These are phyloP conservation scores for Solanum pimpinellifolium DNA, from an alignment of 257 asterid species.

Conservation along the genomic window DNA sequence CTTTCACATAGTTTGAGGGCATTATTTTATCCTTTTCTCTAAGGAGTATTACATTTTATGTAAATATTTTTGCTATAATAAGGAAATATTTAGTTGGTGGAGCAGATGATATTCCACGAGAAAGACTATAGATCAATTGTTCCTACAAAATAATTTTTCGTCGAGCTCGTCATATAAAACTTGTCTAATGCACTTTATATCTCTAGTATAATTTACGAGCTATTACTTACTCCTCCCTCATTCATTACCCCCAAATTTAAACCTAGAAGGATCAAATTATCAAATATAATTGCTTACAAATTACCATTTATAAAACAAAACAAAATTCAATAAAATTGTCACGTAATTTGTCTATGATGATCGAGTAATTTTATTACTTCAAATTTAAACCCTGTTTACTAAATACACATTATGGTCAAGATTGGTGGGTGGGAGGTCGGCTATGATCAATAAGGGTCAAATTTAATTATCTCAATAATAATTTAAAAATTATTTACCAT, in stretches of 20 bases:
- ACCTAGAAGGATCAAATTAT: not conserved
- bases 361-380: not conserved
- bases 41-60: no score
- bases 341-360: not conserved
- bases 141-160: not conserved
- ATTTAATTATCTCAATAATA: not conserved
- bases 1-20: no score
- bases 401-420: not conserved
- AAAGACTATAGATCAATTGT: not conserved
- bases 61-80: not conserved
- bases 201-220: not conserved
- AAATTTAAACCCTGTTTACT: not conserved
- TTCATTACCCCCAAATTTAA: not conserved
- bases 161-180: not conserved
- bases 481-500: not conserved
- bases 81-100: not conserved
- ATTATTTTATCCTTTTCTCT: no score
- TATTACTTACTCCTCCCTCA: not conserved
- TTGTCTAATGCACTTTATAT: not conserved
- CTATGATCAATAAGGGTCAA: not conserved
- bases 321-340: not conserved
- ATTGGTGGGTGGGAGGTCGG: not conserved
- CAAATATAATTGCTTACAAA: not conserved
- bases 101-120: not conserved
- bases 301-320: not conserved